Evolutionary conservation across 225 moss, liverwort and hornwort genomes (phyloP).

Genomic region (Sphagnum tenellum): DNA sequence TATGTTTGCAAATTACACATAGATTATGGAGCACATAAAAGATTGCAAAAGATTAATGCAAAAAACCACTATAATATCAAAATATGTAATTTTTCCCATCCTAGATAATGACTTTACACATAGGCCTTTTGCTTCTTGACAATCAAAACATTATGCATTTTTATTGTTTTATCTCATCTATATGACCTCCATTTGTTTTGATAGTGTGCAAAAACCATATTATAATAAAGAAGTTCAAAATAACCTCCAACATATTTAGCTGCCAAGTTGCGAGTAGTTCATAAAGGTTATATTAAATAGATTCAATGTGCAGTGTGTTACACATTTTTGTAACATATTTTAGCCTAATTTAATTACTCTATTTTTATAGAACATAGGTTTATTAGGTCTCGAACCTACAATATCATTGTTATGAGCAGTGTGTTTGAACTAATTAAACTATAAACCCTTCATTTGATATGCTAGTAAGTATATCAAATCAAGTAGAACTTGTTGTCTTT

Average conservation of each 20-base stretch:
- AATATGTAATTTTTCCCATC: slow-evolving; percentile 2
- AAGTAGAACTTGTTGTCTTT: slow-evolving; percentile 1
- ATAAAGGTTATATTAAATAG: slow-evolving; percentile 17
- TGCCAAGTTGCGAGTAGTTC: slow-evolving; percentile 13
- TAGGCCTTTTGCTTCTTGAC: slow-evolving; percentile 2
- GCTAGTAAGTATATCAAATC: too few species aligned
- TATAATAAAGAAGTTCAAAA: slow-evolving; percentile 19
- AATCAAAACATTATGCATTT: slow-evolving; percentile 3
- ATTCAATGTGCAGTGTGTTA: too few species aligned
- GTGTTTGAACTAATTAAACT: too few species aligned
- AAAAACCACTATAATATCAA: slow-evolving; percentile 1
- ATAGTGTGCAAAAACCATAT: slow-evolving; percentile 9
- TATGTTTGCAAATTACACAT: too few species aligned
- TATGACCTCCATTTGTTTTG: slow-evolving; percentile 10
- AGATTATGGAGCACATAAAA: too few species aligned
- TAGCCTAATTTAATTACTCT: too few species aligned
- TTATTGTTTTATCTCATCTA: slow-evolving; percentile 7
- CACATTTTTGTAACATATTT: too few species aligned
- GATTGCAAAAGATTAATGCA: too few species aligned
- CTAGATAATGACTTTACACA: slow-evolving; percentile 1
- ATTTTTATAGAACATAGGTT: too few species aligned
- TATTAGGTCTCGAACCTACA: too few species aligned
- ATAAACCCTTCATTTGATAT: too few species aligned
- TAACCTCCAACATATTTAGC: slow-evolving; percentile 12
- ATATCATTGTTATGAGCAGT: too few species aligned